Evolutionary conservation across 169 alveolate species (phyloP).

Genomic region (Plasmodium cynomolgi): DNA sequence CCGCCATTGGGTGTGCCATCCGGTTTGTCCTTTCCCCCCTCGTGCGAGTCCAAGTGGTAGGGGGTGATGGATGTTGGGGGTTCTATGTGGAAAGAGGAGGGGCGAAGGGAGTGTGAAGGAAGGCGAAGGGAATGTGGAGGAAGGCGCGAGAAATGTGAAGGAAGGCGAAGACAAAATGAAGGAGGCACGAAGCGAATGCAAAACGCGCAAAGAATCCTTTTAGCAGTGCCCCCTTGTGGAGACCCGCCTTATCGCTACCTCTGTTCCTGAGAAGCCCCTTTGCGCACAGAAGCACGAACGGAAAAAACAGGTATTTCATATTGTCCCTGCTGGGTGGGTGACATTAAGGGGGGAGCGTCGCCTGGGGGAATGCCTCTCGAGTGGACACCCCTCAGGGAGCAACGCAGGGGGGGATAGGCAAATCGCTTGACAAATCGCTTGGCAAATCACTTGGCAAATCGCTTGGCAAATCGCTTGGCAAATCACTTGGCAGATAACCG

Average conservation of each 20-base stretch:
- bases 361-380: background rate
- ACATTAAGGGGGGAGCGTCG: slow-evolving; percentile 4
- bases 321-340: background rate
- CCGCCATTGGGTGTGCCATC: background rate
- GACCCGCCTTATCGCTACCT: slow-evolving; percentile 5
- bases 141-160: background rate
- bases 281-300: slow-evolving; percentile 5
- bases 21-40: background rate
- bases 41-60: background rate
- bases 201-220: background rate
- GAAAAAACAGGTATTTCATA: slow-evolving; percentile 28
- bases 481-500: background rate
- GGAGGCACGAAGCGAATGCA: background rate
- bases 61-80: background rate
- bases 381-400: no score
- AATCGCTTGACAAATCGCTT: no score
- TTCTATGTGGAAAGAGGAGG: background rate
- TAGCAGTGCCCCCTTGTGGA: background rate
- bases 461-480: no score
- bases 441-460: no score
- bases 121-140: background rate
- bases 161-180: background rate
- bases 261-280: slow-evolving; percentile 38
- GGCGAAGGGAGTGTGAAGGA: background rate
- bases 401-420: background rate